phyloP scores from a whole-genome alignment of 371 early-diverging fungal species.

The Nematocida minor region DNA sequence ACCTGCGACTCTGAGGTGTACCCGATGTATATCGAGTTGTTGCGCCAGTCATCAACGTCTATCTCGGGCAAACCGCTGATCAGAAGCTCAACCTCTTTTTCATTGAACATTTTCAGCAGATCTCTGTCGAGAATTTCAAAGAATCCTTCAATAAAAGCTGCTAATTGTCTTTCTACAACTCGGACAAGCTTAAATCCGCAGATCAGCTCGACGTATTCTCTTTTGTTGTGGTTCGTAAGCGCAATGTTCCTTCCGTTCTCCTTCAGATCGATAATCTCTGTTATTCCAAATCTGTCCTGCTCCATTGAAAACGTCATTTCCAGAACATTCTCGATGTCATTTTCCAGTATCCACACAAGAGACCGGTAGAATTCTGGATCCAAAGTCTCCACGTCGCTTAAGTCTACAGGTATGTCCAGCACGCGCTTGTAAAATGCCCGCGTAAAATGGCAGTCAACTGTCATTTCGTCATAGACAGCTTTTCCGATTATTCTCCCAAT shows the following conservation, averaged over 20 bases:
- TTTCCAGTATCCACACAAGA: conserved; percentile 88
- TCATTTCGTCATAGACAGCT: conserved; percentile 85
- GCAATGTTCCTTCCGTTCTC: conserved; percentile 77
- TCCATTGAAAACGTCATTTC: conserved; percentile 86
- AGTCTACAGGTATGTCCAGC: conserved; percentile 77
- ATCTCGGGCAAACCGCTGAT: conserved; percentile 93
- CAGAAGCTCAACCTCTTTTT: conserved; percentile 90
- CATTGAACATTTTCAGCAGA: conserved; percentile 85
- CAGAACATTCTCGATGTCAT: conserved; percentile 84
- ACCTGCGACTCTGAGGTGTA: conserved; percentile 76
- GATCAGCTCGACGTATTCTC: conserved; percentile 82
- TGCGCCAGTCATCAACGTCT: conserved; percentile 96
- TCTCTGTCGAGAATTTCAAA: conserved; percentile 82
- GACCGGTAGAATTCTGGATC: conserved; percentile 91
- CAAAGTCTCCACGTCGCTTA: conserved; percentile 86
- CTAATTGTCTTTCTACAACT: conserved; percentile 82
- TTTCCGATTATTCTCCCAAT: conserved; percentile 94
- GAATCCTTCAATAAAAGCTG: conserved; percentile 83
- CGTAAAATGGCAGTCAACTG: conserved; percentile 88
- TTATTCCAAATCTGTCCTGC: conserved; percentile 81
- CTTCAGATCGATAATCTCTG: conserved; percentile 75
- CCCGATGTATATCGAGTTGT: conserved; percentile 86
- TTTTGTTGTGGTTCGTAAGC: conserved; percentile 89
- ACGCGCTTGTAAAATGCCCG: conserved; percentile 93
- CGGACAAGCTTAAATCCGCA: conserved; percentile 76